phyloP scores from a whole-genome alignment of 116 monocot species.

The Dioscorea cayenensis region DNA sequence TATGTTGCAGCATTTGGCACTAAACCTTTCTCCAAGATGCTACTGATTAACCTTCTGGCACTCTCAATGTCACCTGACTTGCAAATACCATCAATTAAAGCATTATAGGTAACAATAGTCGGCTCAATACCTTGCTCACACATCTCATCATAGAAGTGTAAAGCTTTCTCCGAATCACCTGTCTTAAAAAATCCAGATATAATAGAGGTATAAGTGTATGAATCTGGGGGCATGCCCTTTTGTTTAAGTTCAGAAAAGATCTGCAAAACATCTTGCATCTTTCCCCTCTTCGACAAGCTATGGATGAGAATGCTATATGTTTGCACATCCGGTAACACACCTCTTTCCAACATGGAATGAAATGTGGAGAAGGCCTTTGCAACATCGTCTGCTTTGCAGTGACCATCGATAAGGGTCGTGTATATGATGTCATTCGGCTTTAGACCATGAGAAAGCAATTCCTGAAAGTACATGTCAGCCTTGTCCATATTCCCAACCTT shows the following conservation, averaged over 20 bases:
- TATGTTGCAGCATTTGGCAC: conserved; percentile 62
- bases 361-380: conserved; percentile 38
- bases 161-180: conserved; percentile 46
- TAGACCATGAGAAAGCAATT: conserved; percentile 55
- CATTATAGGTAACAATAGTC: conserved; percentile 67
- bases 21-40: conserved; percentile 36
- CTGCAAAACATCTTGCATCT: conserved; percentile 56
- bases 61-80: conserved; percentile 49
- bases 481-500: conserved; percentile 48
- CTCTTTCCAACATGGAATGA: conserved; percentile 37
- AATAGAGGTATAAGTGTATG: conserved; percentile 56
- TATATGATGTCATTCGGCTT: conserved; percentile 60
- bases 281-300: conserved; percentile 46
- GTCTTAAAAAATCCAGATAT: conserved; percentile 62
- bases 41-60: conserved; percentile 39
- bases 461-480: conserved; percentile 49
- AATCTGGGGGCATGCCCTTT: conserved; percentile 57
- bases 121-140: conserved; percentile 43
- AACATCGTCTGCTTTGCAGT: conserved; percentile 44
- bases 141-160: conserved; percentile 57
- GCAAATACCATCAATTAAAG: conserved; percentile 59
- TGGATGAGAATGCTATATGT: conserved; percentile 65
- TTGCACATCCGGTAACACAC: conserved; percentile 54
- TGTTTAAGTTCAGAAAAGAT: conserved; percentile 49
- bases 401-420: conserved; percentile 58